Evolutionary conservation across 2,329 filamentous ascomycete genomes (phyloP), one percentile per base, ranked within the genome.

Genomic region (Fusarium subglutinans): DNA sequence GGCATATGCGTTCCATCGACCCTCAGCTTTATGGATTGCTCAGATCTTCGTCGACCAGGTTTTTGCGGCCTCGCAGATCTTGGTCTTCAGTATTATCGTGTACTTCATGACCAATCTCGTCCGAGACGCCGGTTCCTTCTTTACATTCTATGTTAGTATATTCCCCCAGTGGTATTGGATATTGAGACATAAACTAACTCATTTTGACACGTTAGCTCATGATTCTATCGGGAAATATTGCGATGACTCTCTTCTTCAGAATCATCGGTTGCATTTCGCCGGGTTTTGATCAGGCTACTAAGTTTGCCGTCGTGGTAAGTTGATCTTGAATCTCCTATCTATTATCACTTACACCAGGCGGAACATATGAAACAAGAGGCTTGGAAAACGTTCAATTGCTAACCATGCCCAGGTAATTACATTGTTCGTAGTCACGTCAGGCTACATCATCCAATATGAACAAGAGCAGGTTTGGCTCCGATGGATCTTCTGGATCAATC

Each of bases 271-370:
- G 91, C 68, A 68, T 93, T 18, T 94, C 92, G 67, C 92, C 93
- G 0, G 93, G 94, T 77, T 97, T 97, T 66, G 93, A 97, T 79
- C 93, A 93, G 48, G 95, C 95, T 7, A 93, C 95, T 81, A 95
- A 95, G 81, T 92, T 94, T 63, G 93, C 93, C 12, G 91, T 94
- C 10, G 87, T 94, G 2, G 88, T 94, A 59, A 63, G 59, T 57
- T 44, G 3, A 40, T 20, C 22, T n/a, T 18, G 26, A 30, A 40
- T 54, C 37, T 26, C 9, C 15, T 12, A 37, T 54, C 14, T 54
- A 8, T 18, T 37, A 6, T 26, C 17, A 37, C 24, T 41, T 54
- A 28, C 24, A 54, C 33, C 13, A 35, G 33, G 3, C 33, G 33
- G 33, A 35, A 17, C 33, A 35, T 35, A 9, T 3, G 14, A 17